Evolutionary conservation across 352 stramenopile species (phyloP), one percentile per base, ranked within the genome.

Genomic region (Phytophthora litchii): DNA sequence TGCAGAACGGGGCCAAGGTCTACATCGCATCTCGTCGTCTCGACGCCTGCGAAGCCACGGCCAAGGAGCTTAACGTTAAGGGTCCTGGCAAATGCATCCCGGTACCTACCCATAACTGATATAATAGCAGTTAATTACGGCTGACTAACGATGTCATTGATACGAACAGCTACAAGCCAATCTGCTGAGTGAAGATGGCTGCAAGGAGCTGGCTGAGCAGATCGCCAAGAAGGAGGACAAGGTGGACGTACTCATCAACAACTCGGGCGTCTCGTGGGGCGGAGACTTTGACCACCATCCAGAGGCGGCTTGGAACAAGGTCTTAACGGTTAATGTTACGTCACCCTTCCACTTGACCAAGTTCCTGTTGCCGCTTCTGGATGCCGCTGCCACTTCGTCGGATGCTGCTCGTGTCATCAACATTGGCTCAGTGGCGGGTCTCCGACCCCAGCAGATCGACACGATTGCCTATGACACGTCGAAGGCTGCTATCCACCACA

Each of bases 251-350:
- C 78, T 98, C 6, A 83, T 98, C 53, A 98, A 99, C 75, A 98
- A 98, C 80, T 96, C 91, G 83, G 81, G 67, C 14, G 53, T 66
- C 12, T 54, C 47, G 7, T 93, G 78, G 80, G 80, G 78, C 14
- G 71, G 67, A 35, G 60, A 74, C 41, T 65, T 76, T 11, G 58
- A 79, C 27, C 54, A 74, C 16, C 66, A 76, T 27, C 49, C 55
- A 10, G 67, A 74, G 34, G 48, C 53, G 84, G 94, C 84, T 32
- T 99, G 92, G 80, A 93, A 98, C 62, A 96, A 95, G 49, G 91
- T 98, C 11, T 70, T 98, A n/a, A 80, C 91, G 36, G 65, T 99
- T 38, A 99, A 99, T 70, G 88, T 99, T 46, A 98, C 97, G 74
- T 83, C 89, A 12, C 76, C 96, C 6, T 98, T 98, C 75, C 97